These are phyloP conservation scores for Ascocoryne sarcoides DNA, from an alignment of 2,329 filamentous ascomycete genomes.

Conservation along the genomic window DNA sequence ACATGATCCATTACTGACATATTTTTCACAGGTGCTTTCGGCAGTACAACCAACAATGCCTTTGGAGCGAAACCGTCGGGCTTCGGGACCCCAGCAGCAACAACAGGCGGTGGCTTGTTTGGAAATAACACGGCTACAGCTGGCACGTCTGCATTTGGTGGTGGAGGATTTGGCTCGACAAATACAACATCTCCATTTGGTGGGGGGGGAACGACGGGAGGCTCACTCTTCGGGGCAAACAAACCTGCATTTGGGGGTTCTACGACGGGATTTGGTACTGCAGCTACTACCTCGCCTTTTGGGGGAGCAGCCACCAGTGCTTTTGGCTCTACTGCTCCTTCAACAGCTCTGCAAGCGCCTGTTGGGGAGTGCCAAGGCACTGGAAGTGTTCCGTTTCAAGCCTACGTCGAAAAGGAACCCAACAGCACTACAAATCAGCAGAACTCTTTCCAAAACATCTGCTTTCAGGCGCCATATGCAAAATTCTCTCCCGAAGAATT, in stretches of 20 bases:
- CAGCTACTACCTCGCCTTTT: constrained; percentile 28
- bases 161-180: constrained; percentile 37
- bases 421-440: constrained; percentile 41
- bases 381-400: constrained; percentile 56
- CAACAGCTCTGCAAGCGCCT: constrained; percentile 37
- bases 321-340: constrained; percentile 34
- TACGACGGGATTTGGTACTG: constrained; percentile 20
- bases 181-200: constrained; percentile 25
- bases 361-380: constrained; percentile 60
- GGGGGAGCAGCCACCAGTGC: constrained; percentile 31
- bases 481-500: constrained; percentile 88
- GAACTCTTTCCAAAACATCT: constrained; percentile 69
- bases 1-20: constrained; percentile 19
- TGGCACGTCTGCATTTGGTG: constrained; percentile 22
- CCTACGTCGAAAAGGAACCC: constrained; percentile 65
- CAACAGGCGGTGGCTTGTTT: constrained; percentile 43
- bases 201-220: constrained; percentile 30
- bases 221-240: constrained; percentile 20
- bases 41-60: constrained; percentile 29
- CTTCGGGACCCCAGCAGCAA: constrained; percentile 37
- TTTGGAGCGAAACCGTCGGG: constrained; percentile 31
- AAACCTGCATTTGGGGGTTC: constrained; percentile 27
- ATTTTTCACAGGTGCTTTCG: constrained; percentile 33
- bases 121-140: constrained; percentile 32
- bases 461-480: constrained; percentile 71